Percentiles rank a stretch among this genome's conserved stretches.
phyloP scores from a whole-genome alignment of 2,329 filamentous ascomycete species.

The Talaromyces sp. region DNA sequence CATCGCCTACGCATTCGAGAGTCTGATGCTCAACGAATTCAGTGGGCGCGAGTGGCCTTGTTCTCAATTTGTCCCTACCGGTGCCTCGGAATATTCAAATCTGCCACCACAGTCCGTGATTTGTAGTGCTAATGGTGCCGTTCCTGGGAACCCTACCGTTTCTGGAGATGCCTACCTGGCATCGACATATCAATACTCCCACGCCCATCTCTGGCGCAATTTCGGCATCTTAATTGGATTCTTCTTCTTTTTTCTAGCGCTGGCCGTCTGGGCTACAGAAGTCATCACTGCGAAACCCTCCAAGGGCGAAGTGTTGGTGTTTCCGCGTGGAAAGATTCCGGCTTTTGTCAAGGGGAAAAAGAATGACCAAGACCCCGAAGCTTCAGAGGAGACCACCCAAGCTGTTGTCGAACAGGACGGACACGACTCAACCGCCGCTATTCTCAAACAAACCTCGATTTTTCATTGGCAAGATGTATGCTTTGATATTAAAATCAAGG shows the following conservation, averaged over 20 bases:
- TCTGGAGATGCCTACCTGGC: constrained; percentile 56
- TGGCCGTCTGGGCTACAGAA: constrained; percentile 62
- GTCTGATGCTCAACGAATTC: constrained; percentile 82
- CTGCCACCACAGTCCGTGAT: constrained; percentile 39
- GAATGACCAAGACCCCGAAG: constrained; percentile 16
- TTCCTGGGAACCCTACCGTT: constrained; percentile 50
- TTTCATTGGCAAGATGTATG: constrained; percentile 85
- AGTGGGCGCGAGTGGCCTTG: constrained; percentile 57
- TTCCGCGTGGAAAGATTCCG: constrained; percentile 63
- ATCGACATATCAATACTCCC: constrained; percentile 54
- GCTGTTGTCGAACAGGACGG: constrained; percentile 16
- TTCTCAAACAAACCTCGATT: constrained; percentile 66
- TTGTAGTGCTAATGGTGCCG: constrained; percentile 58
- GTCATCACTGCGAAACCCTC: constrained; percentile 62
- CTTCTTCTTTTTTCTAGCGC: constrained; percentile 56
- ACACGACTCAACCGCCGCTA: constrained; percentile 28
- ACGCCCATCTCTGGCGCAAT: constrained; percentile 63
- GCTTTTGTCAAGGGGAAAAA: constrained; percentile 17
- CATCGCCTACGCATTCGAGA: constrained; percentile 74
- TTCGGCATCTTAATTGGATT: constrained; percentile 65
- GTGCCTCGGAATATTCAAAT: constrained; percentile 31
- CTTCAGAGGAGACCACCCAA: constrained; percentile 27
- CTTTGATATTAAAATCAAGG: constrained; percentile 79
- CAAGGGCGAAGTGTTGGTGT: constrained; percentile 72
- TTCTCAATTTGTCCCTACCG: constrained; percentile 17